Evolutionary conservation across 2,329 filamentous ascomycete species (phyloP), one percentile per base, ranked within the genome.

Genomic region (Penicillium sp.): DNA sequence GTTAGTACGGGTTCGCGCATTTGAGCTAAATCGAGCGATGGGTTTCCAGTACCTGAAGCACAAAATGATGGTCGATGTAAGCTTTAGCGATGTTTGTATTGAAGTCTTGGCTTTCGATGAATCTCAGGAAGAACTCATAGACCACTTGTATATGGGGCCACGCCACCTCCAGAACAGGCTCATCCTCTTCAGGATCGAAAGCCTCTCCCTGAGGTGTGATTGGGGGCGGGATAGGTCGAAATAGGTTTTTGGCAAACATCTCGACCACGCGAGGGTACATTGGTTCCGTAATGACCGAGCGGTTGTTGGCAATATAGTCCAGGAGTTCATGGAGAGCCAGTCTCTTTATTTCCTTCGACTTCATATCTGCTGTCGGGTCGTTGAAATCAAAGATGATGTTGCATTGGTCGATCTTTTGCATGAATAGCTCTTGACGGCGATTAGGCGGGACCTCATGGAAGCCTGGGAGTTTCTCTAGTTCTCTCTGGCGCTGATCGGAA

Each of bases 311-410:
- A 61, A 99, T 95, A 75, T 99, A 99, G 78, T 99, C 95, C 67
- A 99, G 86, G 65, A 99, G 84, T 78, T 99, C 95, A 76, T 99
- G 95, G 49, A 99, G 85, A 47, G 95, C 95, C 69, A 99, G 83
- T 73, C 95, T 88, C 84, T 99, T 99, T 85, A 99, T 98, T 81
- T 99, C 95, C 83, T 99, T 99, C 52, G 94, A 97, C 79, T 99
- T 99, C 93, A 99, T 98, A 76, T 99, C 95, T 69, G 90, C 93
- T 68, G 92, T 96, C 53, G 94, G 92, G 79, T 99, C 95, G 76
- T 98, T 99, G 82, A 99, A 99, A 81, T 99, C 95, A 76, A 99
- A 99, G 73, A 99, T 99, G 82, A 99, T 96, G 76, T 99, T 99
- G 84, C 95, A 99, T 78, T 99, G 95, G 73, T 98, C 95, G 70